Conservation (phyloP, 2,329 filamentous ascomycete genomes). For the Epicoccum sorghinum region DNA sequence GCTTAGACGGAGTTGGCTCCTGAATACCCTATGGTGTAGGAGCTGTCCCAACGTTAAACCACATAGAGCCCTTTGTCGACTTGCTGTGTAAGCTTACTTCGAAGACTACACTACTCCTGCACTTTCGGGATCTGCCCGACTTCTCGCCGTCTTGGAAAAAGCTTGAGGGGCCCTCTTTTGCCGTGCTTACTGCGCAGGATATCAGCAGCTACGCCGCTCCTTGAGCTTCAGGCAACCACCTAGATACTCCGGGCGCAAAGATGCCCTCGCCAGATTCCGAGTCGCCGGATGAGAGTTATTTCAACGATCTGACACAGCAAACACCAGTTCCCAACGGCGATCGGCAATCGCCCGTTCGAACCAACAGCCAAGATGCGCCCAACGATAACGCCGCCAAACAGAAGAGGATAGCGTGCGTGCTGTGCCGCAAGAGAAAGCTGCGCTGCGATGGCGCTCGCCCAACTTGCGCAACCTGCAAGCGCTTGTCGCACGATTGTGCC, state of each 20-base stretch:
- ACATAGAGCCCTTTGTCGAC: neutral
- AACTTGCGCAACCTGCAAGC: slow-evolving; percentile 84
- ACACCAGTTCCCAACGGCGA: slow-evolving; percentile 31
- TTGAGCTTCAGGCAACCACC: neutral
- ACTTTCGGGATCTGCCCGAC: neutral
- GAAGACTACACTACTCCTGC: neutral
- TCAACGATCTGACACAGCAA: slow-evolving; percentile 62
- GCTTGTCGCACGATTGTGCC: slow-evolving; percentile 84
- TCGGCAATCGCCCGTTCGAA: slow-evolving; percentile 43
- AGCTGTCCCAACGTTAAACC: slow-evolving; percentile 1
- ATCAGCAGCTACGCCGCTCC: neutral
- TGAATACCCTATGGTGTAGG: slow-evolving; percentile 10
- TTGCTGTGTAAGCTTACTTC: neutral
- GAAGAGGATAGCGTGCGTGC: slow-evolving; percentile 94
- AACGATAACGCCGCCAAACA: slow-evolving; percentile 53
- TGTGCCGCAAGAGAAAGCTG: slow-evolving; percentile 90
- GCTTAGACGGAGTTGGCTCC: slow-evolving; percentile 13
- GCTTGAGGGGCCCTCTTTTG: neutral
- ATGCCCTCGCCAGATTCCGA: slow-evolving; percentile 42
- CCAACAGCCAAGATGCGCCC: slow-evolving; percentile 51
- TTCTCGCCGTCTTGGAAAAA: too few relatives aligned
- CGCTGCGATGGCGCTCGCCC: slow-evolving; percentile 86
- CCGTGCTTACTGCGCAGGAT: slow-evolving; percentile 15
- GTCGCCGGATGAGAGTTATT: slow-evolving; percentile 56
- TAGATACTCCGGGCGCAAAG: slow-evolving; percentile 8